Evolutionary conservation across 2,329 filamentous ascomycete species (phyloP).

Genomic region (Neonectria sp.): DNA sequence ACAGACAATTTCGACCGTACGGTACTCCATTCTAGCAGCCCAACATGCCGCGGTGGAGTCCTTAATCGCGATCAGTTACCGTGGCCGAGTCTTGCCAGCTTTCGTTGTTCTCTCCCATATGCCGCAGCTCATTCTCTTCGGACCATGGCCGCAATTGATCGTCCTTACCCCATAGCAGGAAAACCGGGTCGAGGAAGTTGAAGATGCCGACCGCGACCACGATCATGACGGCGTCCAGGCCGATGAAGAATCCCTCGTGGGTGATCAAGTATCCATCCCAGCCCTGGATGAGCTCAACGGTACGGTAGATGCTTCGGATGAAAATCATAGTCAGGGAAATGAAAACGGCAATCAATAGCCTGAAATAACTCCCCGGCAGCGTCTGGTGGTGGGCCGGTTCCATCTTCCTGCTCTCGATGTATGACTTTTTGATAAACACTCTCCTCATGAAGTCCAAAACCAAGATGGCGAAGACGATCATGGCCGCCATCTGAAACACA

Average conservation of each 20-base stretch:
- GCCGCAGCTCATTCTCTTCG: neutral
- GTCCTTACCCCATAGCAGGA: constrained; percentile 4
- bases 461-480: constrained; percentile 6
- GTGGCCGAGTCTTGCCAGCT: neutral
- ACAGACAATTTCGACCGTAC: neutral
- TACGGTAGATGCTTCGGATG: constrained; percentile 26
- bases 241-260: constrained; percentile 20
- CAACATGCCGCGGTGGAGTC: neutral
- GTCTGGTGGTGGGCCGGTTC: neutral
- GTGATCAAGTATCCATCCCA: constrained; percentile 27
- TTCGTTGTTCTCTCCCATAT: neutral
- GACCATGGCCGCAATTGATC: neutral
- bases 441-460: constrained; percentile 16
- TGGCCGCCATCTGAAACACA: constrained; percentile 15
- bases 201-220: constrained; percentile 13
- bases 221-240: constrained; percentile 11
- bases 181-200: constrained; percentile 19
- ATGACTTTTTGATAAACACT: constrained; percentile 2
- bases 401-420: constrained; percentile 1
- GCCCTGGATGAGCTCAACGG: constrained; percentile 22
- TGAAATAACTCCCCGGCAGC: neutral
- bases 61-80: neutral
- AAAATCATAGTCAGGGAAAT: constrained; percentile 12
- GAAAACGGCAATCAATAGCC: constrained; percentile 3
- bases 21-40: neutral